Percentiles rank a stretch among this genome's conserved stretches.
Conservation (phyloP, 805 yeast species). For the Sungouiella blattae region DNA sequence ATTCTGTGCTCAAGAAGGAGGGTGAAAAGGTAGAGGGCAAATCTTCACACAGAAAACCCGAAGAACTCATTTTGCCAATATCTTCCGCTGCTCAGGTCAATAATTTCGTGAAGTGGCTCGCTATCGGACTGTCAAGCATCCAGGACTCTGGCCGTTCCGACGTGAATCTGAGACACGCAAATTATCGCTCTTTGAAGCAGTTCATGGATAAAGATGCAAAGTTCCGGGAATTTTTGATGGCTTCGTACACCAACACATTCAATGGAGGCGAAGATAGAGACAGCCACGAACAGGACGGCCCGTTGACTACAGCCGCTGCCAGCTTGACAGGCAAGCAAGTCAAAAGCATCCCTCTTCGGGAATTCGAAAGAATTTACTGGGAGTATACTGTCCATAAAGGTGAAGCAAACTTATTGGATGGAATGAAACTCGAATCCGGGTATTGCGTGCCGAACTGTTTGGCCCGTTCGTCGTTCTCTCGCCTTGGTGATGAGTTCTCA, state of each 20-base stretch:
- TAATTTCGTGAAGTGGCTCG: slow-evolving; percentile 15
- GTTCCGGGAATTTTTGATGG: slow-evolving; percentile 32
- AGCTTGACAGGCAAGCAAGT: not conserved
- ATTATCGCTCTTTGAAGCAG: slow-evolving; percentile 53
- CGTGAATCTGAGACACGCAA: slow-evolving; percentile 34
- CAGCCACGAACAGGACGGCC: no score
- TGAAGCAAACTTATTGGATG: slow-evolving; percentile 13
- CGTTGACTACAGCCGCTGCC: no score
- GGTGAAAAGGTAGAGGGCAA: no score
- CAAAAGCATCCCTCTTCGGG: slow-evolving; percentile 12
- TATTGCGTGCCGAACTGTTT: slow-evolving; percentile 23
- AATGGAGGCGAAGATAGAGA: not conserved
- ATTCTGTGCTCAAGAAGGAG: not conserved
- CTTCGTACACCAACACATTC: not conserved
- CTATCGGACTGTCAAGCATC: slow-evolving; percentile 9
- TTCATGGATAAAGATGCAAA: slow-evolving; percentile 54
- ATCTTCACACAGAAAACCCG: slow-evolving; percentile 1
- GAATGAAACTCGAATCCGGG: slow-evolving; percentile 28
- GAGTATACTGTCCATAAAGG: slow-evolving; percentile 31
- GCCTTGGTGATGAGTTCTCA: slow-evolving; percentile 25
- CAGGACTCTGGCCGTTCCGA: slow-evolving; percentile 16
- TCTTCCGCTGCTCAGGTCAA: slow-evolving; percentile 14
- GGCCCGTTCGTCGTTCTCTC: slow-evolving; percentile 35
- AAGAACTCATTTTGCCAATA: slow-evolving; percentile 5
- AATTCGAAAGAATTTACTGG: slow-evolving; percentile 45